Percentiles rank a stretch among this genome's conserved stretches.
phyloP scores from a whole-genome alignment of 495 filamentous ascomycete species.

The Podospora pseudopauciseta region DNA sequence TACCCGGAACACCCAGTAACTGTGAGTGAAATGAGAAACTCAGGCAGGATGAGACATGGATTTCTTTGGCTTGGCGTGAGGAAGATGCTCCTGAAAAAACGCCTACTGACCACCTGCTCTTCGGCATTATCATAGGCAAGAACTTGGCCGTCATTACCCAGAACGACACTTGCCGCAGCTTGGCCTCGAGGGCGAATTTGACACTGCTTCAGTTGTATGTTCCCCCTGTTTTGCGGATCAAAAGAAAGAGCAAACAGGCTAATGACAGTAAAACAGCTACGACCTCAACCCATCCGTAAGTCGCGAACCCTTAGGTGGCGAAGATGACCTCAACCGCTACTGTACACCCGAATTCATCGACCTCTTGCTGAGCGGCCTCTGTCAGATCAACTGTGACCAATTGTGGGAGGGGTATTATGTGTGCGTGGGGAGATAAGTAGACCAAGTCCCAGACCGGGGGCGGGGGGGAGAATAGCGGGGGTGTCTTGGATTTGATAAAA shows the following conservation, averaged over 20 bases:
- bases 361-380: slow-evolving; percentile 27
- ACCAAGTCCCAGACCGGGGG: too few relatives aligned
- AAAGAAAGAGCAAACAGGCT: too few relatives aligned
- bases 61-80: neutral
- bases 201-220: slow-evolving; percentile 24
- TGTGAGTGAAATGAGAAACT: slow-evolving; percentile 18
- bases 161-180: slow-evolving; percentile 18
- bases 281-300: slow-evolving; percentile 29
- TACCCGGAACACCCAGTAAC: slow-evolving; percentile 23
- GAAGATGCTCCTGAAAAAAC: neutral
- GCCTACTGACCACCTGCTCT: too few relatives aligned
- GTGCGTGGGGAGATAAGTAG: slow-evolving; percentile 20
- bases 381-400: slow-evolving; percentile 31
- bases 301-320: slow-evolving; percentile 6
- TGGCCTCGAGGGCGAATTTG: slow-evolving; percentile 16
- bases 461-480: neutral
- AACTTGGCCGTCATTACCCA: slow-evolving; percentile 10
- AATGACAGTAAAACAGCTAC: slow-evolving; percentile 18
- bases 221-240: neutral
- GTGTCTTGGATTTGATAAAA: neutral
- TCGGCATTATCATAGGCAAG: slow-evolving; percentile 6
- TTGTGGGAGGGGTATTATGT: slow-evolving; percentile 32
- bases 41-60: neutral
- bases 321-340: slow-evolving; percentile 9
- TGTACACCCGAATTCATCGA: slow-evolving; percentile 16